Percentiles rank a stretch among this genome's conserved stretches.
These are phyloP conservation scores for Rheum nobile DNA, from an alignment of 148 eudicot species.

Conservation along the genomic window DNA sequence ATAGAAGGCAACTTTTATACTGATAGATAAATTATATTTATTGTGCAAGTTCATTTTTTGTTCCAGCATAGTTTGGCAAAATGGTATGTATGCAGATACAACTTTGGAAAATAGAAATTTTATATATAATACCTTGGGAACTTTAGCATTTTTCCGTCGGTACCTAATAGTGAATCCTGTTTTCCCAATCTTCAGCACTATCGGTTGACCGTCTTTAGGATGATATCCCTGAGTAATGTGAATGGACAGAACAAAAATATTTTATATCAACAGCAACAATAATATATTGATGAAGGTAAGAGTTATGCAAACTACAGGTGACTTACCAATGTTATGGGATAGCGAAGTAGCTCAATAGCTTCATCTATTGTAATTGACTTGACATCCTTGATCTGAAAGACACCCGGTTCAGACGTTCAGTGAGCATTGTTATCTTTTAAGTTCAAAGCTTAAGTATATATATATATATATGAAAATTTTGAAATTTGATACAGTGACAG, in stretches of 20 bases:
- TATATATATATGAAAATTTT: not conserved
- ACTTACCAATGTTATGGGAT: conserved; percentile 70
- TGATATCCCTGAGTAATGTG: conserved; percentile 53
- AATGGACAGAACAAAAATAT: conserved; percentile 1
- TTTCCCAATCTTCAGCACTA: conserved; percentile 49
- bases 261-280: not conserved
- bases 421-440: not conserved
- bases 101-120: not conserved
- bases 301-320: not conserved
- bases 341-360: conserved; percentile 62
- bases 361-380: conserved; percentile 52
- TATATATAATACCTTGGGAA: conserved; percentile 60
- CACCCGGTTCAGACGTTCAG: not conserved
- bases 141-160: conserved; percentile 44
- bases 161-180: conserved; percentile 58
- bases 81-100: not conserved
- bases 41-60: too few species aligned
- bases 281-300: not conserved
- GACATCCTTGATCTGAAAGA: conserved; percentile 47
- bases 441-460: not conserved
- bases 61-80: too few species aligned
- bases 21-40: too few species aligned
- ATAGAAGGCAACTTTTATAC: too few species aligned
- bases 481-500: not conserved
- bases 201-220: conserved; percentile 59